A percentile compares a stretch with the other conserved stretches of the same genome.
phyloP scores from a whole-genome alignment of 192 early-diverging fungal genomes.

The Coemansia umbellata region DNA sequence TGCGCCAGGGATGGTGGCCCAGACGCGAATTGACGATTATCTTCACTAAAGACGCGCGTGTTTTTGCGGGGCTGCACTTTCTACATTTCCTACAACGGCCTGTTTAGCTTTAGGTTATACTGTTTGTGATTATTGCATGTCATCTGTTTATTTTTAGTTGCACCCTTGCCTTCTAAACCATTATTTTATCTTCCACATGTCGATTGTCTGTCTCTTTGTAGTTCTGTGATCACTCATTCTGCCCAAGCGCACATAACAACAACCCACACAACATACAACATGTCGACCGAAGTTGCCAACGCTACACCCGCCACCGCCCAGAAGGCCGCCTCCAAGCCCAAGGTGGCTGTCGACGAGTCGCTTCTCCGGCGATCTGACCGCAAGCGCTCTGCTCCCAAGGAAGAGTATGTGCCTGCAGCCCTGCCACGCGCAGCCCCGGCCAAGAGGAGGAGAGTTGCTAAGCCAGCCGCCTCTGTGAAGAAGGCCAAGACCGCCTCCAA shows the following conservation, averaged over 20 bases:
- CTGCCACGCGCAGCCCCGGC: conserved; percentile 11
- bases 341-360: conserved; percentile 15
- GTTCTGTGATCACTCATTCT: neutral
- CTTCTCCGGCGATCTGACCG: conserved; percentile 43
- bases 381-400: conserved; percentile 32
- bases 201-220: neutral
- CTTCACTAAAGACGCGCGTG: too few relatives aligned
- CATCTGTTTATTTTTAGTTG: too few relatives aligned
- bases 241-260: neutral
- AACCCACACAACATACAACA: neutral
- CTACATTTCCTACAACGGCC: too few relatives aligned
- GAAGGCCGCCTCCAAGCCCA: conserved; percentile 37
- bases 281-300: conserved; percentile 14
- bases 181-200: too few relatives aligned
- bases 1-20: too few relatives aligned
- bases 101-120: too few relatives aligned
- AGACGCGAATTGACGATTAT: too few relatives aligned
- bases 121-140: too few relatives aligned
- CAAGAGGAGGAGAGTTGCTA: conserved; percentile 41
- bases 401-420: conserved; percentile 39
- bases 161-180: too few relatives aligned
- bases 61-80: too few relatives aligned
- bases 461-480: conserved; percentile 12
- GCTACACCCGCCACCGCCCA: conserved; percentile 13
- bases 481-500: conserved; percentile 19